Percentiles rank a stretch among this genome's conserved stretches.
Evolutionary conservation across 1,284 basidiomycete genomes (phyloP).

Genomic region (Tilletia indica): DNA sequence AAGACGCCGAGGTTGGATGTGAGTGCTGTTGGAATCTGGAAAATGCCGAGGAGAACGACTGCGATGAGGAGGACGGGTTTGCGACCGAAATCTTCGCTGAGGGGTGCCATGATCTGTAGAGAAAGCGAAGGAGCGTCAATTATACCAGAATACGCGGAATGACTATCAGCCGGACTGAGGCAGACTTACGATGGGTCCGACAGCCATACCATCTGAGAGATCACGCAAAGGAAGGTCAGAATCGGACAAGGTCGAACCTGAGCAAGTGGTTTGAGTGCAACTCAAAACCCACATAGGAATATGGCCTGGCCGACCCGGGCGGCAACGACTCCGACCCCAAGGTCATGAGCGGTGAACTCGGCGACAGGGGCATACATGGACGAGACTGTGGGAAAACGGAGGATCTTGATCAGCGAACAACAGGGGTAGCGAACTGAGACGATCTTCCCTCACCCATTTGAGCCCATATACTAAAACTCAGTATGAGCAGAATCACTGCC

Average conservation of each 20-base stretch:
- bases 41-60: slow-evolving; percentile 10
- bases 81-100: slow-evolving; percentile 44
- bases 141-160: not conserved
- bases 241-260: no score
- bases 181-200: slow-evolving; percentile 1
- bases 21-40: slow-evolving; percentile 29
- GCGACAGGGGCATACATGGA: slow-evolving; percentile 35
- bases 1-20: slow-evolving; percentile 33
- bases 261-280: no score
- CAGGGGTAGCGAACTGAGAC: not conserved
- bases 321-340: slow-evolving; percentile 27
- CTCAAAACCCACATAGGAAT: slow-evolving; percentile 29
- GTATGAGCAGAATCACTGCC: slow-evolving; percentile 30
- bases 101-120: slow-evolving; percentile 33
- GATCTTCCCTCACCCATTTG: slow-evolving; percentile 25
- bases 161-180: not conserved
- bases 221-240: not conserved
- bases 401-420: not conserved
- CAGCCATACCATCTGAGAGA: slow-evolving; percentile 9
- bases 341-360: slow-evolving; percentile 26
- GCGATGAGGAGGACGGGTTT: slow-evolving; percentile 27
- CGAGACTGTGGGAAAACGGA: slow-evolving; percentile 22
- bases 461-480: slow-evolving; percentile 31
- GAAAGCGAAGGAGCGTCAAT: slow-evolving; percentile 30
- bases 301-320: slow-evolving; percentile 33